phyloP scores from a whole-genome alignment of 1,284 basidiomycete species.

The Omphalotus olearius region DNA sequence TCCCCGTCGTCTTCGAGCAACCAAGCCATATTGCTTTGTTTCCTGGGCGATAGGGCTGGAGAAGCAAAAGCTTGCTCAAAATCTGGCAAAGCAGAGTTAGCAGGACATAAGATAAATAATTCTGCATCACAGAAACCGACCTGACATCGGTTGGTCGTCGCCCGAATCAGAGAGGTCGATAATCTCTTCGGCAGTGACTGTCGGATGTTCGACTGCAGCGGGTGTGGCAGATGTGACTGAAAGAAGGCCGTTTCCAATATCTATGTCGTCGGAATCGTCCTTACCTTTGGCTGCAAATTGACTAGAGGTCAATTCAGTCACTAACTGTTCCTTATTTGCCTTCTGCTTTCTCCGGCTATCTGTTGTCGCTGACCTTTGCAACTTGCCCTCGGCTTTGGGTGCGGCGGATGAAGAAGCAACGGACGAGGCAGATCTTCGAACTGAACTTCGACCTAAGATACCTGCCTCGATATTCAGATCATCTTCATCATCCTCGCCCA shows the following conservation, averaged over 20 bases:
- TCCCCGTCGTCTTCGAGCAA: slow-evolving; percentile 57
- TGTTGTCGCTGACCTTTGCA: slow-evolving; percentile 32
- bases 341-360: slow-evolving; percentile 18
- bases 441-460: slow-evolving; percentile 22
- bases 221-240: too few relatives aligned
- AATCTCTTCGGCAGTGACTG: not conserved
- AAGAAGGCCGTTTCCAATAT: slow-evolving; percentile 37
- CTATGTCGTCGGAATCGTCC: slow-evolving; percentile 55
- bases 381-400: slow-evolving; percentile 26
- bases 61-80: slow-evolving; percentile 6
- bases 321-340: slow-evolving; percentile 25
- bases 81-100: not conserved
- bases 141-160: not conserved
- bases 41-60: slow-evolving; percentile 5
- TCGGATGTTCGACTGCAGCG: not conserved
- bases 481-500: slow-evolving; percentile 50
- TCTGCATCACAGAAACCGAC: not conserved
- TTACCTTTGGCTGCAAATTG: slow-evolving; percentile 36
- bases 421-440: slow-evolving; percentile 11
- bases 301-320: slow-evolving; percentile 27
- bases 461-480: slow-evolving; percentile 63
- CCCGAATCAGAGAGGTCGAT: slow-evolving; percentile 11
- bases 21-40: slow-evolving; percentile 51
- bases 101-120: not conserved
- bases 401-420: slow-evolving; percentile 33